A percentile compares a stretch with the other conserved stretches of the same genome.
Evolutionary conservation across 257 asterid species (phyloP).

Genomic region (Plantago ovata): DNA sequence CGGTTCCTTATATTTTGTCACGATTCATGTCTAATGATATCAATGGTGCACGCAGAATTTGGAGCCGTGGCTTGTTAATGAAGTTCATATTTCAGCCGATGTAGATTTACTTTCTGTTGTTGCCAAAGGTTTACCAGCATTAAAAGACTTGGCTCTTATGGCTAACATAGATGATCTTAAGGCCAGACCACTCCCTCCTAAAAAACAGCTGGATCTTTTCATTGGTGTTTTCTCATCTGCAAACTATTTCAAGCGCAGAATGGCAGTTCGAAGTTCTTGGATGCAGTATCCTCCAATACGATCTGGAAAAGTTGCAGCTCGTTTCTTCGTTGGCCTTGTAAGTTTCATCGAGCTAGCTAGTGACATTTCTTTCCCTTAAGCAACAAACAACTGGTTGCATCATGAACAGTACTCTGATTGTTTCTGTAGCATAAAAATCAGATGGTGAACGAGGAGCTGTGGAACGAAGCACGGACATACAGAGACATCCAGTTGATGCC

Average conservation of each 20-base stretch:
- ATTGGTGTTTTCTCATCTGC: constrained; percentile 95
- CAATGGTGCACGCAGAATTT: constrained; percentile 51
- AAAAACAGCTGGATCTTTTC: constrained; percentile 53
- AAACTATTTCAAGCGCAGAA: constrained; percentile 92
- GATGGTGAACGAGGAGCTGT: constrained; percentile 92
- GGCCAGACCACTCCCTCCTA: constrained; percentile 56
- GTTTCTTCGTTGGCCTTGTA: constrained; percentile 98
- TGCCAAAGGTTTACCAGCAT: constrained; percentile 90
- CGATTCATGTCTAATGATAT: not conserved
- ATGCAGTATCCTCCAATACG: constrained; percentile 89
- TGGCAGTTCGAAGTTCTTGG: constrained; percentile 99
- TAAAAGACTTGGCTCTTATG: constrained; percentile 79
- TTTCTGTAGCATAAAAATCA: constrained; percentile 86
- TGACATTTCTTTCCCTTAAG: not conserved
- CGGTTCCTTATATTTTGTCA: not conserved
- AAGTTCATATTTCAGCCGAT: constrained; percentile 83
- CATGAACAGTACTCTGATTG: not conserved
- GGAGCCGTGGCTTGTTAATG: constrained; percentile 96
- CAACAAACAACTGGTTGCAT: no score
- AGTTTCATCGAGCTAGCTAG: no score
- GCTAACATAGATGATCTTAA: constrained; percentile 72
- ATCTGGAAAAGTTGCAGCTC: constrained; percentile 83
- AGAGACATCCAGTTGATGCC: constrained; percentile 95
- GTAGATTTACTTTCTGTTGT: constrained; percentile 72
- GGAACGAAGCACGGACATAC: constrained; percentile 93